Conservation (phyloP, 1,284 basidiomycete genomes). For the Dichomitus squalens region DNA sequence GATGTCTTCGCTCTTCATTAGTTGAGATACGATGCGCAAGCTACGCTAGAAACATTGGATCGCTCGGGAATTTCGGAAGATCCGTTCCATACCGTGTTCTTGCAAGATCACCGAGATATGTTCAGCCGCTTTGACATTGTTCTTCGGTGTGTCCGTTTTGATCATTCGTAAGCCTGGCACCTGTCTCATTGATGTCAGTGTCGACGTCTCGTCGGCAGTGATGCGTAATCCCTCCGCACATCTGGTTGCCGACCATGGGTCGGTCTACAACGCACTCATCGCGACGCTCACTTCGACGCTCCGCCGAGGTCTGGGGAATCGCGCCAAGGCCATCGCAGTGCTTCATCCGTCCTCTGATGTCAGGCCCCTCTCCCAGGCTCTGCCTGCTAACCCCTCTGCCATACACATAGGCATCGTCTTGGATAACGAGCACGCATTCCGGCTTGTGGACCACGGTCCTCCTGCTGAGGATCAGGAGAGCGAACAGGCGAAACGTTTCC, state of each 20-base stretch:
- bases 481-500: constrained; percentile 65
- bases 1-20: constrained; percentile 36
- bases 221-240: constrained; percentile 46
- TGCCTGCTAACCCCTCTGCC: constrained; percentile 47
- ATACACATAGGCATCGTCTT: constrained; percentile 77
- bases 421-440: constrained; percentile 70
- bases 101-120: constrained; percentile 67
- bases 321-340: constrained; percentile 61
- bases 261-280: constrained; percentile 56
- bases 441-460: constrained; percentile 90
- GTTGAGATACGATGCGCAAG: constrained; percentile 77
- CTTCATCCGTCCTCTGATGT: constrained; percentile 51
- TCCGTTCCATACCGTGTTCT: constrained; percentile 76
- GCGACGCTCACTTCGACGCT: constrained; percentile 57
- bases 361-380: constrained; percentile 53
- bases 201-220: constrained; percentile 61
- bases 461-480: constrained; percentile 63
- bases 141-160: constrained; percentile 48
- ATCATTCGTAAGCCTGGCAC: not conserved
- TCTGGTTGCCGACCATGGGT: constrained; percentile 62
- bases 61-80: constrained; percentile 49
- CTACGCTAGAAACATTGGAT: constrained; percentile 68
- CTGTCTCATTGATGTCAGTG: constrained; percentile 39
- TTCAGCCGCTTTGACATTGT: constrained; percentile 67
- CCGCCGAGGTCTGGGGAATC: constrained; percentile 70